Evolutionary conservation across 1,139 yeast species (phyloP).

Genomic region (Scheffersomyces titani): DNA sequence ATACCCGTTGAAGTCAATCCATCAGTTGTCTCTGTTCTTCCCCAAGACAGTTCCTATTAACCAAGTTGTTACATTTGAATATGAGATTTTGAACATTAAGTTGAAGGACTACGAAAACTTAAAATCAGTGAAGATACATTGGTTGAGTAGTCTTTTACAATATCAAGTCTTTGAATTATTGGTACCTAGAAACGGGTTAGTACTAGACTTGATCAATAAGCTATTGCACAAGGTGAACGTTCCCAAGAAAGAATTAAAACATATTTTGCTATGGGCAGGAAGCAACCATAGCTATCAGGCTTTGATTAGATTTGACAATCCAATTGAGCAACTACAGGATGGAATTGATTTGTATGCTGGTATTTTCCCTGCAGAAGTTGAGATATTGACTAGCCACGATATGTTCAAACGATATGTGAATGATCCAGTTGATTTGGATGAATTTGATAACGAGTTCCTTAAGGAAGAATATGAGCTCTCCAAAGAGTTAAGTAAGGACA

Average conservation of each 20-base stretch:
- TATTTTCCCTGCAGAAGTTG: conserved; percentile 47
- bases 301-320: conserved; percentile 36
- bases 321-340: conserved; percentile 36
- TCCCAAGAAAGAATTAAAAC: conserved; percentile 47
- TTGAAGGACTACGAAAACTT: conserved; percentile 77
- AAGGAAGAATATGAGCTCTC: conserved; percentile 31
- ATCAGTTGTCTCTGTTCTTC: conserved; percentile 46
- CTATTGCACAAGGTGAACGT: conserved; percentile 59
- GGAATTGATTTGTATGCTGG: conserved; percentile 44
- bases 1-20: conserved; percentile 46
- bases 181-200: conserved; percentile 61
- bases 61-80: conserved; percentile 56
- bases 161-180: conserved; percentile 71
- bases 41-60: conserved; percentile 51
- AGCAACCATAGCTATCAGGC: conserved; percentile 41
- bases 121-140: conserved; percentile 60
- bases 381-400: conserved; percentile 39
- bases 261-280: conserved; percentile 62
- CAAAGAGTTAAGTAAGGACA: conserved; percentile 32
- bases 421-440: conserved; percentile 20
- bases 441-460: conserved; percentile 23
- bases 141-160: conserved; percentile 64
- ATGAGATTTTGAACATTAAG: conserved; percentile 75
- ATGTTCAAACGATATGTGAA: conserved; percentile 32
- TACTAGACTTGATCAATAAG: conserved; percentile 56